Evolutionary conservation across 495 filamentous ascomycete genomes (phyloP), one percentile per base, ranked within the genome.

Genomic region (Acidiella bohemica): DNA sequence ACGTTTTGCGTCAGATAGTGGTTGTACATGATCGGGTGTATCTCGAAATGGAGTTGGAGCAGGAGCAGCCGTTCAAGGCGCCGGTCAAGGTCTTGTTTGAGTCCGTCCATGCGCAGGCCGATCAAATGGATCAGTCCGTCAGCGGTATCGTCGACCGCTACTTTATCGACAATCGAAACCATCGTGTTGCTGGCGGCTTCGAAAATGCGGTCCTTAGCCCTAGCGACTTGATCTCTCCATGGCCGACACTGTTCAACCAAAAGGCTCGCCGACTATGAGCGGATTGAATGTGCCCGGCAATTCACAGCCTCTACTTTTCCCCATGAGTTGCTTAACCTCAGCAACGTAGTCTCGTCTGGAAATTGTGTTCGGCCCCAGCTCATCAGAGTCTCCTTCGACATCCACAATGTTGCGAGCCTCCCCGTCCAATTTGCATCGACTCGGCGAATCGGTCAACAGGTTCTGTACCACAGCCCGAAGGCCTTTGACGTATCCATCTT

Each of bases 381-480:
- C 38, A 17, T 49, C 35, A 5, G 6, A 4, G 14, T 24, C 16
- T 1, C 23, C n/a, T n/a, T 27, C 12, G 17, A 14, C 14, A 31
- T 31, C 21, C 0, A 23, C 26, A 16, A 23, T 23, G 26, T 45
- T 14, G 9, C 25, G 76, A 71, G 2, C 73, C 75, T 16, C 20
- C 9, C n/a, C 34, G 20, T 7, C 38, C 44, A 1, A 6, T 36
- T 0, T 40, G 31, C 24, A 81, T 68, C 0, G 65, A 50, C 7
- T 68, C 56, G 0, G 68, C 65, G 38, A 82, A 83, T 0, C 60
- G 55, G 10, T 54, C 41, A 72, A 71, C 13, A 68, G 45, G 26
- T 75, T 68, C 25, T 78, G 73, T 14, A 79, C 56, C 0, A 73
- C 53, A 0, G 80, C 75, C 8, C 79, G 67, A 6, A 82, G 58